These are phyloP conservation scores for Plasmodium vivax DNA, from an alignment of 169 alveolate species.

Conservation along the genomic window DNA sequence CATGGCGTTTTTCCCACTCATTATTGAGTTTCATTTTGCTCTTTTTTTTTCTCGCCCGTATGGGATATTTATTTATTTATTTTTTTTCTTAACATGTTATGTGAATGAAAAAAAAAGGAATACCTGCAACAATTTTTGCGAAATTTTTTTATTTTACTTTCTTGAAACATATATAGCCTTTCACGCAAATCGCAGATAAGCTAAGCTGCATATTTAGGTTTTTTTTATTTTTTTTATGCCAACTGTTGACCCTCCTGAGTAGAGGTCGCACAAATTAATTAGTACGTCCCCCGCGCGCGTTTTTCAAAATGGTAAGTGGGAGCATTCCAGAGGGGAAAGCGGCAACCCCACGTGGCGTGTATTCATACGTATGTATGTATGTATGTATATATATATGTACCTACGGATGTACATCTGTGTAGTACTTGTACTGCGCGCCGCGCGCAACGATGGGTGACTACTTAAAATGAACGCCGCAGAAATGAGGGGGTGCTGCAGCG, in stretches of 20 bases:
- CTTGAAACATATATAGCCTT: background rate
- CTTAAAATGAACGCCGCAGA: background rate
- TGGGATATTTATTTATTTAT: background rate
- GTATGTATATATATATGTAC: background rate
- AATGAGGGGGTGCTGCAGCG: background rate
- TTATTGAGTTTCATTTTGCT: background rate
- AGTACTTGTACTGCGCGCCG: background rate
- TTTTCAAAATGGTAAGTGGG: background rate
- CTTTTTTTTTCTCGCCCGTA: background rate
- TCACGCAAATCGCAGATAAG: background rate
- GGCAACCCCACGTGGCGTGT: background rate
- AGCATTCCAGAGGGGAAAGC: background rate
- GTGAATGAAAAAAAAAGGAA: background rate
- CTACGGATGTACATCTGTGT: background rate
- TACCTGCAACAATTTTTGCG: background rate
- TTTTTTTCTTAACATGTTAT: background rate
- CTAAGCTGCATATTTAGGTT: background rate
- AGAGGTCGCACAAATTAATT: background rate
- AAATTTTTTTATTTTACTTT: background rate
- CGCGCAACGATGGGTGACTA: background rate
- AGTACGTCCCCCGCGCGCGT: background rate
- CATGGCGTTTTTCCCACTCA: background rate
- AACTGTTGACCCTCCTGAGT: background rate
- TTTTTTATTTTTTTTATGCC: background rate
- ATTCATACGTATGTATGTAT: background rate